Evolutionary conservation across 129 eudicot genomes (phyloP).

Genomic region (Gnaphalium uliginosum): DNA sequence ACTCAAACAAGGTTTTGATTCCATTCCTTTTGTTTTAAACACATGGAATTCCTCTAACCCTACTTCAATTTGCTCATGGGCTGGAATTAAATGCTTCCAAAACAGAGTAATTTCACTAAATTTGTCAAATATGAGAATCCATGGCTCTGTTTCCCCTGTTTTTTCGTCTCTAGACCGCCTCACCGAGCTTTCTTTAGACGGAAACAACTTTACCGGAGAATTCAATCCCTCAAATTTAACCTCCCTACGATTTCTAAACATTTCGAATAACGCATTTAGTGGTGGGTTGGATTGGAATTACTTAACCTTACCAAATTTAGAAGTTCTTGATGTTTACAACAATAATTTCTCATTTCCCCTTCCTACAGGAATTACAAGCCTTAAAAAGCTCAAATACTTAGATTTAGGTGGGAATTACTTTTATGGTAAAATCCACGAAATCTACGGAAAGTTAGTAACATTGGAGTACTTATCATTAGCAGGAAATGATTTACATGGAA

Average conservation of each 20-base stretch:
- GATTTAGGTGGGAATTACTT: slow-evolving; percentile 92
- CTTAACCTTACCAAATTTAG: slow-evolving; percentile 48
- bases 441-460: slow-evolving; percentile 49
- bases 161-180: slow-evolving; percentile 53
- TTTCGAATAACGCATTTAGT: slow-evolving; percentile 69
- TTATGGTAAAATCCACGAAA: slow-evolving; percentile 61
- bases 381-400: slow-evolving; percentile 65
- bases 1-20: slow-evolving; percentile 66
- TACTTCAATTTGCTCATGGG: slow-evolving; percentile 82
- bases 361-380: slow-evolving; percentile 51
- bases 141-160: slow-evolving; percentile 79
- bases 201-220: slow-evolving; percentile 92
- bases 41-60: slow-evolving; percentile 74
- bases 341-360: slow-evolving; percentile 69
- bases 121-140: slow-evolving; percentile 64
- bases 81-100: slow-evolving; percentile 64
- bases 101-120: slow-evolving; percentile 64
- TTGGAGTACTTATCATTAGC: slow-evolving; percentile 75
- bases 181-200: slow-evolving; percentile 58
- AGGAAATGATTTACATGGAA: slow-evolving; percentile 82
- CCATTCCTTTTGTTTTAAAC: slow-evolving; percentile 39
- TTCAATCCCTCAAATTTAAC: slow-evolving; percentile 52
- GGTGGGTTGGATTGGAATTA: slow-evolving; percentile 72
- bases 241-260: slow-evolving; percentile 60
- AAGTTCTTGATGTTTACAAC: slow-evolving; percentile 78